These are phyloP conservation scores for Mycena crocata DNA, from an alignment of 768 basidiomycete genomes.

Conservation along the genomic window DNA sequence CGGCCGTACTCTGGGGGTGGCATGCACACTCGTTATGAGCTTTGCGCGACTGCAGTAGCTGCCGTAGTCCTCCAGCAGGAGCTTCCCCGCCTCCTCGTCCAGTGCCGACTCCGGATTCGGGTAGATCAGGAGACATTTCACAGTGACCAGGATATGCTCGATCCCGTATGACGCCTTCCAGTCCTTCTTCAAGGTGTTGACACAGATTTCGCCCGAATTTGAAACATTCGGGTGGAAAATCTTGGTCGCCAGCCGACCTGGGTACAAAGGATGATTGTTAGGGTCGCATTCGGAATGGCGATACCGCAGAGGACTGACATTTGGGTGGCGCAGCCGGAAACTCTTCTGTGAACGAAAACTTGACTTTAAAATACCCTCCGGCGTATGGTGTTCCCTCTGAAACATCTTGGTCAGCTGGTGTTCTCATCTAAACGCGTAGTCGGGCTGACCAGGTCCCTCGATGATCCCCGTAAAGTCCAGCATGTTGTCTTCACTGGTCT, in stretches of 20 bases:
- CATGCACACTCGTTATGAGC: conserved; percentile 92
- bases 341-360: conserved; percentile 92
- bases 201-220: conserved; percentile 90
- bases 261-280: conserved; percentile 23
- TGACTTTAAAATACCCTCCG: conserved; percentile 76
- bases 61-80: conserved; percentile 90
- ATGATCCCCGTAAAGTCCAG: conserved; percentile 89
- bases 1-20: conserved; percentile 81
- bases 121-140: conserved; percentile 96
- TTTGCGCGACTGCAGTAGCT: conserved; percentile 88
- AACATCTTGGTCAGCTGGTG: conserved; percentile 42
- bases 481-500: conserved; percentile 89
- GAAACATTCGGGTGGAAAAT: conserved; percentile 99
- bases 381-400: conserved; percentile 75
- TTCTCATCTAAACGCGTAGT: conserved; percentile 33
- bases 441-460: conserved; percentile 83
- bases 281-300: neutral
- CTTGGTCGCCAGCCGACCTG: conserved; percentile 93
- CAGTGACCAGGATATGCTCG: conserved; percentile 89
- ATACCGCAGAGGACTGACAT: conserved; percentile 64
- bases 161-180: conserved; percentile 96
- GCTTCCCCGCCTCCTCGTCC: conserved; percentile 95
- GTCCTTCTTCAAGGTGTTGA: conserved; percentile 97
- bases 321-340: conserved; percentile 95
- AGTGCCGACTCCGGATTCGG: conserved; percentile 97